These are phyloP conservation scores for Narthecium ossifragum DNA, from an alignment of 106 monocot species.

Conservation along the genomic window DNA sequence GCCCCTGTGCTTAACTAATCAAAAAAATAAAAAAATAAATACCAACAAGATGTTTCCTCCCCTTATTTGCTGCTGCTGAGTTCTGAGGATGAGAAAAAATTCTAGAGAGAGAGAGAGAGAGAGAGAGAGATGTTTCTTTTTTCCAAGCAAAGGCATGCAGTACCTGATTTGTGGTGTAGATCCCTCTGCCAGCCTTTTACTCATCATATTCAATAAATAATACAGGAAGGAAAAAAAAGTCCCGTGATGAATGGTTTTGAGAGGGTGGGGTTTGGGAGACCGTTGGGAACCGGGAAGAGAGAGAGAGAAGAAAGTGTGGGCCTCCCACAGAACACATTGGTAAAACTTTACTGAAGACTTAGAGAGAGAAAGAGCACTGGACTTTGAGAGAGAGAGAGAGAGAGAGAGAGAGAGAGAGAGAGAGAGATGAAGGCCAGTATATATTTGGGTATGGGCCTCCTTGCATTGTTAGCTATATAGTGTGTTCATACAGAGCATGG, in stretches of 20 bases:
- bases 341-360: neutral
- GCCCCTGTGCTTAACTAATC: too few relatives aligned
- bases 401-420: constrained; percentile 4
- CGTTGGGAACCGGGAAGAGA: neutral
- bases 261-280: too few relatives aligned
- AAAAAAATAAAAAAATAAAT: too few relatives aligned
- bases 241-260: neutral
- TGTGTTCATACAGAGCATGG: neutral
- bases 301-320: neutral
- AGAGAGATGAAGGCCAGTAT: neutral
- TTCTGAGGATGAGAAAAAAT: too few relatives aligned
- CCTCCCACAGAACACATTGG: neutral
- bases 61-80: too few relatives aligned
- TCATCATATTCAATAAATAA: neutral
- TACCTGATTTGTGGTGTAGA: too few relatives aligned
- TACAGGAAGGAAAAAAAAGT: neutral
- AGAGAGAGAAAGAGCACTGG: neutral
- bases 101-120: too few relatives aligned
- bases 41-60: too few relatives aligned
- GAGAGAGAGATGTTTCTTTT: too few relatives aligned
- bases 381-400: neutral
- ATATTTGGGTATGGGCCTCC: neutral
- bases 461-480: neutral
- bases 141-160: too few relatives aligned
- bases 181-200: too few relatives aligned